Evolutionary conservation across 2,329 filamentous ascomycete genomes (phyloP).

Genomic region (Penicillium sp.): DNA sequence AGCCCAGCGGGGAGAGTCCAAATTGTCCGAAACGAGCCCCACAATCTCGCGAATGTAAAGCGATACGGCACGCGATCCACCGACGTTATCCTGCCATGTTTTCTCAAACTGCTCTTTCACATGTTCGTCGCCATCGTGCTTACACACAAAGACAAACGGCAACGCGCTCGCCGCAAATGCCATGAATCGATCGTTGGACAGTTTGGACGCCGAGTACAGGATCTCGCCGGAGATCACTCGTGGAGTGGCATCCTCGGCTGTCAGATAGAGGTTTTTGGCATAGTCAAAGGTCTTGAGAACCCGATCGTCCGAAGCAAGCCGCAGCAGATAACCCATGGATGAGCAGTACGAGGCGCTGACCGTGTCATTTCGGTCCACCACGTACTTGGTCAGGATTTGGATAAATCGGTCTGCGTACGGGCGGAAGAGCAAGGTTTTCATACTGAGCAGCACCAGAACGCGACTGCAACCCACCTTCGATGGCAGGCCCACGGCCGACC

Average conservation of each 20-base stretch:
- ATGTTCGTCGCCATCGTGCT: slow-evolving; percentile 79
- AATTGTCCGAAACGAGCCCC: slow-evolving; percentile 62
- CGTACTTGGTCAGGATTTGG: slow-evolving; percentile 73
- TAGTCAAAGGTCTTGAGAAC: slow-evolving; percentile 56
- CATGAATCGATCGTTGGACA: slow-evolving; percentile 85
- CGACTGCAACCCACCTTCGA: slow-evolving; percentile 90
- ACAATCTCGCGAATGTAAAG: slow-evolving; percentile 85
- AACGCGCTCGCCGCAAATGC: slow-evolving; percentile 71
- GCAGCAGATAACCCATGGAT: slow-evolving; percentile 80
- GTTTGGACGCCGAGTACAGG: slow-evolving; percentile 77
- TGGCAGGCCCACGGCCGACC: slow-evolving; percentile 82
- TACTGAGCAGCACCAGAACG: slow-evolving; percentile 80
- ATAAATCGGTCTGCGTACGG: slow-evolving; percentile 75
- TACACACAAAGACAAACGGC: slow-evolving; percentile 84
- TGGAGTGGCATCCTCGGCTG: slow-evolving; percentile 72
- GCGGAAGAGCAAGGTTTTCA: slow-evolving; percentile 70
- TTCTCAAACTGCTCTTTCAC: slow-evolving; percentile 77
- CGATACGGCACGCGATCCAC: slow-evolving; percentile 75
- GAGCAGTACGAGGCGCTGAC: slow-evolving; percentile 86
- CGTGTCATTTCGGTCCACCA: slow-evolving; percentile 89
- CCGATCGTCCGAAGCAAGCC: slow-evolving; percentile 59
- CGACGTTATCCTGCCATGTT: slow-evolving; percentile 89
- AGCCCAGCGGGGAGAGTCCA: slow-evolving; percentile 82
- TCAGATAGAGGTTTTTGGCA: slow-evolving; percentile 72
- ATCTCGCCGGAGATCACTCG: slow-evolving; percentile 79